Conservation (phyloP, 2,329 filamentous ascomycete species). For the Stagonosporopsis vannaccii region DNA sequence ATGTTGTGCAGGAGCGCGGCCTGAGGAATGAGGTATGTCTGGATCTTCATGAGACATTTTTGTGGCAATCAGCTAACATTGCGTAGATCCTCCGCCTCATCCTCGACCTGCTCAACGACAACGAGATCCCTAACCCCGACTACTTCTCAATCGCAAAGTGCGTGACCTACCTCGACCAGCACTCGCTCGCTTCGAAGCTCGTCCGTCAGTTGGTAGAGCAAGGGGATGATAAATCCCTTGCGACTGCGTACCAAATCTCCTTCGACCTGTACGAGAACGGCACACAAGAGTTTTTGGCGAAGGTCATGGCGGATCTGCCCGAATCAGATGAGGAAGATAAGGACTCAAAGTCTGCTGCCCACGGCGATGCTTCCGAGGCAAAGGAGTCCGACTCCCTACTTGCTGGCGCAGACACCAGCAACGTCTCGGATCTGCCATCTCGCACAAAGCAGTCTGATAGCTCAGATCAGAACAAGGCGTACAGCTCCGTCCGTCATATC, state of each 20-base stretch:
- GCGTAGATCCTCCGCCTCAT: constrained; percentile 83
- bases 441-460: constrained; percentile 53
- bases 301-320: constrained; percentile 83
- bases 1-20: constrained; percentile 90
- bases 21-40: constrained; percentile 71
- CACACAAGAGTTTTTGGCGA: constrained; percentile 93
- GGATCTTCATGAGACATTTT: no score
- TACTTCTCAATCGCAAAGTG: constrained; percentile 99
- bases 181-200: constrained; percentile 88
- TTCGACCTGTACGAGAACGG: constrained; percentile 99
- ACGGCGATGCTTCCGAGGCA: constrained; percentile 57
- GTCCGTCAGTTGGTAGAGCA: constrained; percentile 81
- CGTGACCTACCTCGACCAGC: constrained; percentile 92
- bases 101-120: constrained; percentile 92
- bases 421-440: constrained; percentile 58
- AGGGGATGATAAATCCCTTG: constrained; percentile 77
- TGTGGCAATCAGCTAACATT: constrained; percentile 20
- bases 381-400: constrained; percentile 67
- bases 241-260: constrained; percentile 94
- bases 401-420: constrained; percentile 61
- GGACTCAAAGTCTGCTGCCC: constrained; percentile 47
- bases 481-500: constrained; percentile 65
- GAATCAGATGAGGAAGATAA: constrained; percentile 57
- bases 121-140: constrained; percentile 88
- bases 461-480: constrained; percentile 62